Conservation (phyloP, 2,329 filamentous ascomycete genomes). For the Dactylellina cionopaga region DNA sequence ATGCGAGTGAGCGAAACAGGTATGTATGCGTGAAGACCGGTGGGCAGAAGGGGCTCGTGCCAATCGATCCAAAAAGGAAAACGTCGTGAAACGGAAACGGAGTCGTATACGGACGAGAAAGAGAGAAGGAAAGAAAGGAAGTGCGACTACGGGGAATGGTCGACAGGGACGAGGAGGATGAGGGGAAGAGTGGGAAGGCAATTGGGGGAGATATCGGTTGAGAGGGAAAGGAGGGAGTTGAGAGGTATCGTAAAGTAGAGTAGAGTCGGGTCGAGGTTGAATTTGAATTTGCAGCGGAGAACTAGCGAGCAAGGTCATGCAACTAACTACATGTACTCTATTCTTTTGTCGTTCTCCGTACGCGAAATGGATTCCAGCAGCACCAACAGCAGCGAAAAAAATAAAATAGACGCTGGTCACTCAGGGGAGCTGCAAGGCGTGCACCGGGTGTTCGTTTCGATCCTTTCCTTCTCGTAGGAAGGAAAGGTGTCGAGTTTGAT, state of each 20-base stretch:
- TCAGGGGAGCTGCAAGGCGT: conserved; percentile 1
- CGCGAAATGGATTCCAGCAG: background rate
- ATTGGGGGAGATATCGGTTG: background rate
- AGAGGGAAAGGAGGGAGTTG: conserved; percentile 9
- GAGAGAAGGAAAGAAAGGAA: conserved; percentile 1
- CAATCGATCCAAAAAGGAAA: conserved; percentile 15
- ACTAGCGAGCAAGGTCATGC: conserved; percentile 16
- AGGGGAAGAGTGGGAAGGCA: background rate
- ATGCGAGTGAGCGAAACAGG: conserved; percentile 5
- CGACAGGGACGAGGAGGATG: background rate
- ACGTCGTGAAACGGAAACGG: conserved; percentile 16
- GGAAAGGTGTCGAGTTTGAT: conserved; percentile 20
- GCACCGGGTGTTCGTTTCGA: background rate
- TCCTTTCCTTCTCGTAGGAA: no score
- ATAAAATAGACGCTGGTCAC: background rate
- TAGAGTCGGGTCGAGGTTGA: no score
- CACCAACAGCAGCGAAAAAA: background rate
- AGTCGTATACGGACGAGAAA: background rate
- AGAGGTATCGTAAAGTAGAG: conserved; percentile 28
- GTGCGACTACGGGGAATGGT: background rate
- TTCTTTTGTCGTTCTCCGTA: no score
- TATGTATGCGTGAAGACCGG: conserved; percentile 2
- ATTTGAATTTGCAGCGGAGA: conserved; percentile 34
- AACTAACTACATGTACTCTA: background rate
- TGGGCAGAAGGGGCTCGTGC: conserved; percentile 10